phyloP scores from a whole-genome alignment of 2,329 filamentous ascomycete genomes.

The Phyllosticta capitalensis region DNA sequence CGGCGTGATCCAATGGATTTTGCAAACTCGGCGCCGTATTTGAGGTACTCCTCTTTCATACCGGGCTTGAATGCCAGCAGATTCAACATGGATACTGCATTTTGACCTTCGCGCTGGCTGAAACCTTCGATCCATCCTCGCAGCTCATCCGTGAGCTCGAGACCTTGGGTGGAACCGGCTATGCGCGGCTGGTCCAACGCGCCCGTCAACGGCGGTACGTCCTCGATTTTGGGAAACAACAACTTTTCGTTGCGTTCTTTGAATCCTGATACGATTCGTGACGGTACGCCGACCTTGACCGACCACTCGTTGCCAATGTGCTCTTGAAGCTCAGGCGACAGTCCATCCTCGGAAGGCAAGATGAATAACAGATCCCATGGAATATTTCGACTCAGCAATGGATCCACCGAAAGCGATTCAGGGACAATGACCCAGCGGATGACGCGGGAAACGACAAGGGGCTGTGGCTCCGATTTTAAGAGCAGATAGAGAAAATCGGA shows the following conservation, averaged over 20 bases:
- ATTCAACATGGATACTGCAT: slow-evolving; percentile 54
- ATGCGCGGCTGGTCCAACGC: slow-evolving; percentile 21
- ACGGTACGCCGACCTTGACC: slow-evolving; percentile 36
- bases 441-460: slow-evolving; percentile 35
- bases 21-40: slow-evolving; percentile 48
- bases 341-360: slow-evolving; percentile 20
- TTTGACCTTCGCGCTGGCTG: slow-evolving; percentile 18
- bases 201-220: slow-evolving; percentile 29
- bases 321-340: slow-evolving; percentile 19
- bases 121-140: slow-evolving; percentile 40
- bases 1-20: slow-evolving; percentile 41
- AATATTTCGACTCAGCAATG: slow-evolving; percentile 32
- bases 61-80: slow-evolving; percentile 47
- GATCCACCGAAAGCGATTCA: slow-evolving; percentile 30
- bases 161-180: slow-evolving; percentile 35
- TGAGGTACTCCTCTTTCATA: slow-evolving; percentile 44
- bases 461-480: slow-evolving; percentile 22
- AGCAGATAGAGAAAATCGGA: slow-evolving; percentile 34
- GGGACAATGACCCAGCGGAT: slow-evolving; percentile 44
- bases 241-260: slow-evolving; percentile 27
- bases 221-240: slow-evolving; percentile 26
- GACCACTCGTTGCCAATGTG: slow-evolving; percentile 19
- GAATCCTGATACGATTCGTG: slow-evolving; percentile 30
- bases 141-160: slow-evolving; percentile 47
- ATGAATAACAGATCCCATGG: slow-evolving; percentile 42